Conservation (phyloP, 2,329 filamentous ascomycete genomes). For the Elsinoe ampelina region DNA sequence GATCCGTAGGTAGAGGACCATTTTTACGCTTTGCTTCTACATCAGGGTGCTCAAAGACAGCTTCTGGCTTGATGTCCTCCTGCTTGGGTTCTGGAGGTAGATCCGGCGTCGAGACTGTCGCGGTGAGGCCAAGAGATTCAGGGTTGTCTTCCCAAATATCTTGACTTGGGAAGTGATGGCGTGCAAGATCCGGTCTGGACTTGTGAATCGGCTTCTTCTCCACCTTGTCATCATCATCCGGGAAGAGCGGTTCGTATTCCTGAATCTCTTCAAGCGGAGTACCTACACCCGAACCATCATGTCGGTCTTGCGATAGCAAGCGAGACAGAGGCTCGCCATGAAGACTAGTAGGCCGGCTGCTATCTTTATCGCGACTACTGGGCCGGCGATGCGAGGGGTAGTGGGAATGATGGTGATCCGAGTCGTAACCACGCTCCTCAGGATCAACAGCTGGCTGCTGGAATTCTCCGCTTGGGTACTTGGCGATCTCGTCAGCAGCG, state of each 20-base stretch:
- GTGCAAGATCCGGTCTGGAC: slow-evolving; percentile 41
- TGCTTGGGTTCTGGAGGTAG: slow-evolving; percentile 41
- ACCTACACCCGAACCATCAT: slow-evolving; percentile 36
- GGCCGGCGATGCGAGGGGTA: slow-evolving; percentile 50
- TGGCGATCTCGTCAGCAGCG: slow-evolving; percentile 76
- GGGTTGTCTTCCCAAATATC: slow-evolving; percentile 98
- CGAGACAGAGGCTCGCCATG: slow-evolving; percentile 38
- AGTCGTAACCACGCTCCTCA: slow-evolving; percentile 49
- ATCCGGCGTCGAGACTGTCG: slow-evolving; percentile 78
- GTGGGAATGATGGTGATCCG: slow-evolving; percentile 26
- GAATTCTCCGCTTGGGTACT: slow-evolving; percentile 58
- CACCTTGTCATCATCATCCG: slow-evolving; percentile 56
- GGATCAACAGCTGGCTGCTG: slow-evolving; percentile 78
- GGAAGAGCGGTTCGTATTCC: slow-evolving; percentile 92
- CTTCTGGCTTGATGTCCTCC: slow-evolving; percentile 23
- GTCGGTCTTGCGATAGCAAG: slow-evolving; percentile 46
- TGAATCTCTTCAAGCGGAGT: slow-evolving; percentile 79
- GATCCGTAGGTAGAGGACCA: slow-evolving; percentile 32
- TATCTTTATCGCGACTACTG: slow-evolving; percentile 20
- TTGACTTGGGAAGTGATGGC: slow-evolving; percentile 75
- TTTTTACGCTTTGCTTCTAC: slow-evolving; percentile 43
- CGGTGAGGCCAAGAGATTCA: slow-evolving; percentile 64
- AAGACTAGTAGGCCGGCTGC: slow-evolving; percentile 51
- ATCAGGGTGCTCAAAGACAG: slow-evolving; percentile 38
- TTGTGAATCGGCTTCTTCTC: slow-evolving; percentile 45